Evolutionary conservation across 169 alveolate genomes (phyloP).

Genomic region (Amoebophrya sp.): DNA sequence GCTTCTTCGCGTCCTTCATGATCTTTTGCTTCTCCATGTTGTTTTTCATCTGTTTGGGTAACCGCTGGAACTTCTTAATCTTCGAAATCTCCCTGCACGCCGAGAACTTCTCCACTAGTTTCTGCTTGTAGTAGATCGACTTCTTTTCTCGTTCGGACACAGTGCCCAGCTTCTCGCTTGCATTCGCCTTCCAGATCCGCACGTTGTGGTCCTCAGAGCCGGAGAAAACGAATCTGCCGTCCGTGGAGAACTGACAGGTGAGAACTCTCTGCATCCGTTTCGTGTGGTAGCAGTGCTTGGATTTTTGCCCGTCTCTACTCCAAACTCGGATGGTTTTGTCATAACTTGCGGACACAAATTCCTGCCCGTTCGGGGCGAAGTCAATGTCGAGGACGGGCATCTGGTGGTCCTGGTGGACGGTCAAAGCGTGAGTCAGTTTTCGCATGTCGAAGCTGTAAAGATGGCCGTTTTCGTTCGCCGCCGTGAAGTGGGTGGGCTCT

Average conservation of each 20-base stretch:
- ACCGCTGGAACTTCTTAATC: not conserved
- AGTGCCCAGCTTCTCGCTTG: slow-evolving; percentile 61
- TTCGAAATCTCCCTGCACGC: not conserved
- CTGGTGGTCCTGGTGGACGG: slow-evolving; percentile 84
- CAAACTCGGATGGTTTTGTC: slow-evolving; percentile 92
- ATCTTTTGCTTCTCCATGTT: not conserved
- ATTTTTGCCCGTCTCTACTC: slow-evolving; percentile 67
- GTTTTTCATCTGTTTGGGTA: not conserved
- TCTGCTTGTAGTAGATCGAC: slow-evolving; percentile 55
- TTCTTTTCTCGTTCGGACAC: slow-evolving; percentile 50
- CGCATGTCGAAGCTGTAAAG: slow-evolving; percentile 95
- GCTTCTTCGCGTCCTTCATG: not conserved
- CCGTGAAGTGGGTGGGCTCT: slow-evolving; percentile 91
- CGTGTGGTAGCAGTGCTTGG: slow-evolving; percentile 91
- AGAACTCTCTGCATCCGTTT: slow-evolving; percentile 88
- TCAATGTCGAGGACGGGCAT: slow-evolving; percentile 87
- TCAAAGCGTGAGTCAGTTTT: slow-evolving; percentile 76
- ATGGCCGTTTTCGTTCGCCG: slow-evolving; percentile 95
- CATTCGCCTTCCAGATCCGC: slow-evolving; percentile 91
- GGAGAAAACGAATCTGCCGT: slow-evolving; percentile 83
- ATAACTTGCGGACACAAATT: slow-evolving; percentile 91
- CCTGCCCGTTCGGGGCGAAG: slow-evolving; percentile 91
- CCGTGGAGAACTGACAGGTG: slow-evolving; percentile 81
- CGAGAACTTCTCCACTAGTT: slow-evolving; percentile 63
- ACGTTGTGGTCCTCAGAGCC: slow-evolving; percentile 94